Percentiles rank a stretch among this genome's conserved stretches.
Evolutionary conservation across 176 grass and related monocot genomes (phyloP).

Genomic region (Lolium perenne): DNA sequence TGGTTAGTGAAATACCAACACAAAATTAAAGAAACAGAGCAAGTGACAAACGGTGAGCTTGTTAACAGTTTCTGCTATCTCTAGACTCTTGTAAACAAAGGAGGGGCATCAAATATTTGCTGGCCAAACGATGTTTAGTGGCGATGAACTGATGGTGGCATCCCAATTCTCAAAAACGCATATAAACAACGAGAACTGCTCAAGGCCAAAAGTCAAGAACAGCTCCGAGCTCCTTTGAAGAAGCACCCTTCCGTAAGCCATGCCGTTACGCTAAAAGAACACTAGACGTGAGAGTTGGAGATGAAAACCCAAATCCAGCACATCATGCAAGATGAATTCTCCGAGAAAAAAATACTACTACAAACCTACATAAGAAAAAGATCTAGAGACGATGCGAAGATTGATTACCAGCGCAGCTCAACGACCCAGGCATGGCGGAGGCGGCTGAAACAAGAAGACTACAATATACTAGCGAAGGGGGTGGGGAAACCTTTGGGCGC

Average conservation of each 20-base stretch:
- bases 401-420: background rate
- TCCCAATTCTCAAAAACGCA: background rate
- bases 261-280: background rate
- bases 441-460: background rate
- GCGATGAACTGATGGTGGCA: background rate
- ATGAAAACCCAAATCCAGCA: constrained; percentile 33
- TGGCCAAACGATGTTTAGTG: background rate
- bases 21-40: background rate
- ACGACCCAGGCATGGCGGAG: background rate
- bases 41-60: background rate
- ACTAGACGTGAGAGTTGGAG: background rate
- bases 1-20: constrained; percentile 4
- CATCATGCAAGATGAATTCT: constrained; percentile 36
- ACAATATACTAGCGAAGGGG: background rate
- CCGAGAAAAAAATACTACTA: background rate
- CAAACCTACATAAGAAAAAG: background rate
- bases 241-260: background rate
- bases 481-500: constrained; percentile 43
- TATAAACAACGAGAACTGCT: background rate
- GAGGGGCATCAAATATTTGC: background rate
- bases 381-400: background rate
- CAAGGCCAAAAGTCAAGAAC: background rate
- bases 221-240: background rate
- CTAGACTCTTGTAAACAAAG: background rate
- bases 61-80: background rate